Evolutionary conservation across 1,284 basidiomycete species (phyloP).

Genomic region (Volvariella volvacea): DNA sequence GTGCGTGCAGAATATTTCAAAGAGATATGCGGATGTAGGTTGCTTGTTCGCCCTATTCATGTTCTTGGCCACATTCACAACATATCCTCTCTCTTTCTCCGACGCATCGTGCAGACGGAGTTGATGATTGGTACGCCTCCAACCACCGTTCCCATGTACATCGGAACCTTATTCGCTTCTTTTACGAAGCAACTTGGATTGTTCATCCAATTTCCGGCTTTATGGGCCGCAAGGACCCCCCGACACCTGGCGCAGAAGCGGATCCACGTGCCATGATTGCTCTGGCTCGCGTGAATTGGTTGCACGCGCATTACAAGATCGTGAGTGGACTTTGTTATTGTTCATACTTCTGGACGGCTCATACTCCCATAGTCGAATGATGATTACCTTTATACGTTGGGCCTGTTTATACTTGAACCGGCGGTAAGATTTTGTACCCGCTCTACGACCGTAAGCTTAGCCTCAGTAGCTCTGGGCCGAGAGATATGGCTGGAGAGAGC

Average conservation of each 20-base stretch:
- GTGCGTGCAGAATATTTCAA: slow-evolving; percentile 26
- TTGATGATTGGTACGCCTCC: slow-evolving; percentile 29
- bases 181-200: slow-evolving; percentile 25
- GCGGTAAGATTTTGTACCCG: slow-evolving; percentile 14
- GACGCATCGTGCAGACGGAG: slow-evolving; percentile 25
- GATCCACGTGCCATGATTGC: slow-evolving; percentile 39
- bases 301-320: slow-evolving; percentile 39
- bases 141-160: too few relatives aligned
- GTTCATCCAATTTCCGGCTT: slow-evolving; percentile 31
- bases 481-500: slow-evolving; percentile 27
- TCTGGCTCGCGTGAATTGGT: slow-evolving; percentile 37
- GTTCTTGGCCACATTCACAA: neutral
- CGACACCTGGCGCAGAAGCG: slow-evolving; percentile 13
- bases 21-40: slow-evolving; percentile 38
- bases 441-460: neutral
- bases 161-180: neutral
- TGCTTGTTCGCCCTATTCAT: neutral
- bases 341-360: too few relatives aligned
- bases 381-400: slow-evolving; percentile 25
- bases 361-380: slow-evolving; percentile 28
- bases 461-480: slow-evolving; percentile 22
- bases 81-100: neutral
- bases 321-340: slow-evolving; percentile 18
- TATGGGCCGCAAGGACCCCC: slow-evolving; percentile 9
- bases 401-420: slow-evolving; percentile 25